phyloP scores from a whole-genome alignment of 192 early-diverging fungal species.

The Rhizoclosmatium sp. region DNA sequence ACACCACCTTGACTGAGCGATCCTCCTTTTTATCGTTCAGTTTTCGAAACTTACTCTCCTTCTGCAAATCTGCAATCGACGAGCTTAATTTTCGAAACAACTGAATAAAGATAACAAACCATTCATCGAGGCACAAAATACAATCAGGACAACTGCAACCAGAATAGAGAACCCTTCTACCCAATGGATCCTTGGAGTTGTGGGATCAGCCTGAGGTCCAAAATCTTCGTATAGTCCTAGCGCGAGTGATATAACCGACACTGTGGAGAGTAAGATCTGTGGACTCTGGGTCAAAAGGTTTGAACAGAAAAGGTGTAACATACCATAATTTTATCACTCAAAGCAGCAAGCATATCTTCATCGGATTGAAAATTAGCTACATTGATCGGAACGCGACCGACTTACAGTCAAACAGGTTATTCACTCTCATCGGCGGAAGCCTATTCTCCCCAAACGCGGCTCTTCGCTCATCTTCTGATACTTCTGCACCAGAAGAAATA shows the following conservation, averaged over 20 bases:
- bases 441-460: slow-evolving; percentile 48
- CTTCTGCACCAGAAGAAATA: neutral
- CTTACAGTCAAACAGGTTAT: slow-evolving; percentile 50
- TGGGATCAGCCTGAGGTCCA: slow-evolving; percentile 62
- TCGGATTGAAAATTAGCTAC: neutral
- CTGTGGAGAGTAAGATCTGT: slow-evolving; percentile 84
- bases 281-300: neutral
- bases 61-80: slow-evolving; percentile 71
- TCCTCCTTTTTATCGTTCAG: slow-evolving; percentile 90
- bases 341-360: slow-evolving; percentile 40
- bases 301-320: neutral
- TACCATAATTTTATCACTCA: slow-evolving; percentile 61
- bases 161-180: slow-evolving; percentile 82
- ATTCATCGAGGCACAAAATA: slow-evolving; percentile 29
- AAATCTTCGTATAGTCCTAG: slow-evolving; percentile 85
- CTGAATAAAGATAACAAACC: neutral
- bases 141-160: slow-evolving; percentile 56
- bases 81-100: neutral
- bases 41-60: slow-evolving; percentile 88
- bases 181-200: slow-evolving; percentile 22
- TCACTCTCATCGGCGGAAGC: slow-evolving; percentile 49
- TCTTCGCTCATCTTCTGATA: slow-evolving; percentile 15
- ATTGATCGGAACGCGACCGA: neutral
- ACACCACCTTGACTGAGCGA: slow-evolving; percentile 71
- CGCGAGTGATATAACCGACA: slow-evolving; percentile 82